A percentile compares a stretch with the other conserved stretches of the same genome.
Conservation (phyloP, 495 filamentous ascomycete species). For the Neurospora sublineolata region DNA sequence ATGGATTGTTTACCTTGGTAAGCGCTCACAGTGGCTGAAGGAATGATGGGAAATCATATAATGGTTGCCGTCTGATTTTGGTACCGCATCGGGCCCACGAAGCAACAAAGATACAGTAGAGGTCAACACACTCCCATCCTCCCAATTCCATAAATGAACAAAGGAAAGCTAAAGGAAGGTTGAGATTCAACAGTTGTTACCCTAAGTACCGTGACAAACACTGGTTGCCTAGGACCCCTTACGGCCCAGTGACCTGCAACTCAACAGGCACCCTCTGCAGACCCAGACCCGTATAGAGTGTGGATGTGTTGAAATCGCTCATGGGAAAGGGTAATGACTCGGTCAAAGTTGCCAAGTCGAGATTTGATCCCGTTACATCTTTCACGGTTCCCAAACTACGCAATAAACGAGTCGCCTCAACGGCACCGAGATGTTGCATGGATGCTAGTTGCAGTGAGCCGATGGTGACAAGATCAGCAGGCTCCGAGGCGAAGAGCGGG, state of each 20-base stretch:
- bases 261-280: not conserved
- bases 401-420: slow-evolving; percentile 10
- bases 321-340: slow-evolving; percentile 1
- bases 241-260: not conserved
- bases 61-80: not conserved
- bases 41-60: not conserved
- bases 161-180: not conserved
- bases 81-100: not conserved
- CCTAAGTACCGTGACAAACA: not conserved
- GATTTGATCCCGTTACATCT: not conserved
- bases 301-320: slow-evolving; percentile 1
- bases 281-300: slow-evolving; percentile 4
- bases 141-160: not conserved
- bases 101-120: not conserved
- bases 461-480: slow-evolving; percentile 17
- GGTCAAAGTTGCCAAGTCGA: not conserved
- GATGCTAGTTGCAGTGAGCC: slow-evolving; percentile 17
- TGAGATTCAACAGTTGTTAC: not conserved
- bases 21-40: not conserved
- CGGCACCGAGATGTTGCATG: slow-evolving; percentile 16
- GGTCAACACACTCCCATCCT: not conserved
- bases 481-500: slow-evolving; percentile 12
- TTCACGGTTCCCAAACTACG: slow-evolving; percentile 2
- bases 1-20: not conserved
- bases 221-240: not conserved